A percentile compares a stretch with the other conserved stretches of the same genome.
Evolutionary conservation across 2,329 filamentous ascomycete species (phyloP).

Genomic region (Fusarium devonianum): DNA sequence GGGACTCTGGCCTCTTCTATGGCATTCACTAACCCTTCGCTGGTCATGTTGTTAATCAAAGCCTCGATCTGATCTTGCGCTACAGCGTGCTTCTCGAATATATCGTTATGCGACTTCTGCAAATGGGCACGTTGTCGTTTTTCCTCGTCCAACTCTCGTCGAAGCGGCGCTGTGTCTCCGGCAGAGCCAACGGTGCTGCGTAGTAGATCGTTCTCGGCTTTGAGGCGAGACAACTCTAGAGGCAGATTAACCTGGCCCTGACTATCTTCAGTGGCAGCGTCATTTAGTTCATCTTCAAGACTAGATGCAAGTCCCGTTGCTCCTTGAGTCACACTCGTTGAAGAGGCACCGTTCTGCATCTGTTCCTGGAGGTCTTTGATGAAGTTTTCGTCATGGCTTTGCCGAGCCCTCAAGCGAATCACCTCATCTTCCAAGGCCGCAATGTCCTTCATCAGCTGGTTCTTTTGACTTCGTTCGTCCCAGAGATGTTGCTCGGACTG

Average conservation of each 20-base stretch:
- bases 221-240: conserved; percentile 64
- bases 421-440: conserved; percentile 56
- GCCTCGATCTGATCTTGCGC: conserved; percentile 65
- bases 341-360: conserved; percentile 49
- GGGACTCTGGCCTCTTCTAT: conserved; percentile 43
- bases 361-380: conserved; percentile 69
- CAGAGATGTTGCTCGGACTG: conserved; percentile 53
- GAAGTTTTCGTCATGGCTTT: conserved; percentile 59
- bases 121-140: conserved; percentile 58
- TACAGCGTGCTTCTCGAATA: conserved; percentile 66
- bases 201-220: conserved; percentile 67
- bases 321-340: conserved; percentile 31
- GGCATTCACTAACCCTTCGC: conserved; percentile 62
- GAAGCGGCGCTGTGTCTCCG: conserved; percentile 61
- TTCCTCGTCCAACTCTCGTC: conserved; percentile 63
- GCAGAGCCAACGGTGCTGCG: conserved; percentile 61
- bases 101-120: conserved; percentile 62
- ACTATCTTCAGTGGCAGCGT: conserved; percentile 50
- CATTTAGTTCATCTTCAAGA: conserved; percentile 68
- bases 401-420: conserved; percentile 55
- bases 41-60: conserved; percentile 58
- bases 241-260: conserved; percentile 50
- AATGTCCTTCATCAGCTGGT: conserved; percentile 55
- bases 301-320: conserved; percentile 46
- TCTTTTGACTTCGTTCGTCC: conserved; percentile 55